phyloP scores from a whole-genome alignment of 352 stramenopile species.

The Phytophthora lateralis region DNA sequence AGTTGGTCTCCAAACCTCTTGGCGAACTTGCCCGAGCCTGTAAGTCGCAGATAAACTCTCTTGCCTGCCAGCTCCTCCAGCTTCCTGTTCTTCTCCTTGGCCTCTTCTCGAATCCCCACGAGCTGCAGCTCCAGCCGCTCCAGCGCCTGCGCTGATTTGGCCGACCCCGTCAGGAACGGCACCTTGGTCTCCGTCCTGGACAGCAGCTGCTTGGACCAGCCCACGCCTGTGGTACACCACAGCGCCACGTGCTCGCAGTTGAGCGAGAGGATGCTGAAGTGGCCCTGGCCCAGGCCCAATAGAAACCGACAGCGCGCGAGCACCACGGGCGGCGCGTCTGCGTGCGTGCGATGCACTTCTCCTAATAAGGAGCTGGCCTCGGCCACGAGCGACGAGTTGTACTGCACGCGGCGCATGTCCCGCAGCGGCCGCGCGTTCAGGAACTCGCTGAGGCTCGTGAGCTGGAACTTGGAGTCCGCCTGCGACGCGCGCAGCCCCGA shows the following conservation, averaged over 20 bases:
- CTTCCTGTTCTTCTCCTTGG: slow-evolving; percentile 36
- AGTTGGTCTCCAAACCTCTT: slow-evolving; percentile 60
- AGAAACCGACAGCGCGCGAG: slow-evolving; percentile 72
- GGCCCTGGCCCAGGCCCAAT: slow-evolving; percentile 62
- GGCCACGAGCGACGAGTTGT: slow-evolving; percentile 71
- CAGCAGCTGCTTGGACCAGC: slow-evolving; percentile 80
- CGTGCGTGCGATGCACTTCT: slow-evolving; percentile 64
- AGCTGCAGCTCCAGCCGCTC: slow-evolving; percentile 43
- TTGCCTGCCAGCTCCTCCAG: slow-evolving; percentile 44
- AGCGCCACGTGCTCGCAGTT: slow-evolving; percentile 82
- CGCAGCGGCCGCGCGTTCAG: slow-evolving; percentile 57
- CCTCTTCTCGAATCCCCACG: slow-evolving; percentile 35
- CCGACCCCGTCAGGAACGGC: slow-evolving; percentile 45
- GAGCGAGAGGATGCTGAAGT: slow-evolving; percentile 72
- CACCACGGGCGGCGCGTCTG: slow-evolving; percentile 73
- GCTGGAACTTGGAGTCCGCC: slow-evolving; percentile 65
- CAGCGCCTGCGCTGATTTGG: slow-evolving; percentile 39
- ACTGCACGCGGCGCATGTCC: slow-evolving; percentile 77
- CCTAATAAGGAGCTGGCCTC: slow-evolving; percentile 62
- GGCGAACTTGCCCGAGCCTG: slow-evolving; percentile 47
- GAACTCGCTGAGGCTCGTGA: slow-evolving; percentile 76
- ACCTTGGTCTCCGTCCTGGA: slow-evolving; percentile 53
- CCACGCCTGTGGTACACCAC: slow-evolving; percentile 77
- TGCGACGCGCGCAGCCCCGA: slow-evolving; percentile 62
- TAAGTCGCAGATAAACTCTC: slow-evolving; percentile 60